Evolutionary conservation across 2,329 filamentous ascomycete species (phyloP), one percentile per base, ranked within the genome.

Genomic region (Fusarium buxicola): DNA sequence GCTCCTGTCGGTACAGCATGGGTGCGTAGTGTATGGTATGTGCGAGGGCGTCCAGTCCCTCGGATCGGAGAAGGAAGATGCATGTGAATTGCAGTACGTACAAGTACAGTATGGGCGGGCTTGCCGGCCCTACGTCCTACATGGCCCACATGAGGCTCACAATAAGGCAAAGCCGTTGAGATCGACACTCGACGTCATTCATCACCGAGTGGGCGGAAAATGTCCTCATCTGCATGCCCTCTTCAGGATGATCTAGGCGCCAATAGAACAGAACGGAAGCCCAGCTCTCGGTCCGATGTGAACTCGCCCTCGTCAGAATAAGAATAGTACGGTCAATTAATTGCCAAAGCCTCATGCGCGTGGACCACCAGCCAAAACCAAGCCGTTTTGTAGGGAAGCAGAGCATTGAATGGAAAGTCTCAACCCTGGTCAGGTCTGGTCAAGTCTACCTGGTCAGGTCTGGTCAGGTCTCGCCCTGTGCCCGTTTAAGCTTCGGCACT

Each of bases 401-500:
- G 44, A 21, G 16, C 35, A 12, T 13, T 8, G 16, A 11, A 9
- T 7, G 11, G 13, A n/a, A 36, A 36, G n/a, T 18, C n/a, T 36
- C 34, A 36, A n/a, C n/a, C n/a, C n/a, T n/a, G n/a, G n/a, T n/a
- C n/a, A n/a, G n/a, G n/a, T n/a, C 25, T 45, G 43, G 13, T 39
- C 28, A 28, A 25, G 13, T 41, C 28, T 27, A 16, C n/a, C 13
- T 47, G 21, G 12, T 27, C 8, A 28, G n/a, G n/a, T n/a, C n/a
- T n/a, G n/a, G n/a, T n/a, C n/a, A n/a, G n/a, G n/a, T n/a, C n/a
- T n/a, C n/a, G n/a, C n/a, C n/a, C n/a, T n/a, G 57, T 62, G 61
- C 58, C 58, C 49, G 49, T 65, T 69, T 68, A 69, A 68, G 58
- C 63, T 69, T 68, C 51, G 27, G 51, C 46, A 65, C 66, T 69